Conservation (phyloP, 352 stramenopile genomes). For the Pythium phragmitis region DNA sequence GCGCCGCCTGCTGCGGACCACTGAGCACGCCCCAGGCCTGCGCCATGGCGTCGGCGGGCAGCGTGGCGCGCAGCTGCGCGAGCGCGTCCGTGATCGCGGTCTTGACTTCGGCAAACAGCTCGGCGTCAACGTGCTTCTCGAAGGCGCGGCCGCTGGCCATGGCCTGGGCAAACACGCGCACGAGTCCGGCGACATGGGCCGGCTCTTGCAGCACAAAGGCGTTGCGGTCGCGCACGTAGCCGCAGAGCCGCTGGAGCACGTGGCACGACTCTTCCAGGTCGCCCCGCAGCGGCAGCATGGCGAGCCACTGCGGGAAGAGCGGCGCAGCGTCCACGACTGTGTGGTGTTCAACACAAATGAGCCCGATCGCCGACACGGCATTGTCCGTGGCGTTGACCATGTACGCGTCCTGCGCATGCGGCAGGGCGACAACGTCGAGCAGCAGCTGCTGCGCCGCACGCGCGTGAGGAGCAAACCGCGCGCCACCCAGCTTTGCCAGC, state of each 20-base stretch:
- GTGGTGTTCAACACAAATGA: slow-evolving; percentile 69
- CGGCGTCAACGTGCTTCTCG: slow-evolving; percentile 44
- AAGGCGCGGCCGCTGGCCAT: slow-evolving; percentile 42
- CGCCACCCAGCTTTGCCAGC: slow-evolving; percentile 51
- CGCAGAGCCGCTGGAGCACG: slow-evolving; percentile 64
- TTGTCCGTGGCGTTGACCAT: slow-evolving; percentile 83
- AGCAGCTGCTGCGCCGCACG: slow-evolving; percentile 53
- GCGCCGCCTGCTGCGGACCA: slow-evolving; percentile 47
- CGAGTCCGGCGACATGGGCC: slow-evolving; percentile 48
- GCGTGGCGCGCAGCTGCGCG: slow-evolving; percentile 39
- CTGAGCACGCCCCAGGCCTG: slow-evolving; percentile 57
- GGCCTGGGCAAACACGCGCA: slow-evolving; percentile 60
- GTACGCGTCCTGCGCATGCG: slow-evolving; percentile 43
- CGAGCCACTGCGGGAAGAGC: slow-evolving; percentile 72
- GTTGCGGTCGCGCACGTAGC: slow-evolving; percentile 58
- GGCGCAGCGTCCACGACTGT: slow-evolving; percentile 40
- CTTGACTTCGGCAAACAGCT: slow-evolving; percentile 40
- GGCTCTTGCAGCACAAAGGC: slow-evolving; percentile 48
- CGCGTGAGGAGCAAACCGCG: slow-evolving; percentile 53
- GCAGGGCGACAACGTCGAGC: slow-evolving; percentile 52
- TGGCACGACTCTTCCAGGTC: slow-evolving; percentile 75
- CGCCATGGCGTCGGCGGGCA: slow-evolving; percentile 58
- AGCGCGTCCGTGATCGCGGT: slow-evolving; percentile 49
- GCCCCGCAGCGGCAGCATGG: slow-evolving; percentile 65
- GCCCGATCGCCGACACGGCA: slow-evolving; percentile 67